These are phyloP conservation scores for Stagonosporopsis chrysanthemi DNA, from an alignment of 2,329 filamentous ascomycete species.

Conservation along the genomic window DNA sequence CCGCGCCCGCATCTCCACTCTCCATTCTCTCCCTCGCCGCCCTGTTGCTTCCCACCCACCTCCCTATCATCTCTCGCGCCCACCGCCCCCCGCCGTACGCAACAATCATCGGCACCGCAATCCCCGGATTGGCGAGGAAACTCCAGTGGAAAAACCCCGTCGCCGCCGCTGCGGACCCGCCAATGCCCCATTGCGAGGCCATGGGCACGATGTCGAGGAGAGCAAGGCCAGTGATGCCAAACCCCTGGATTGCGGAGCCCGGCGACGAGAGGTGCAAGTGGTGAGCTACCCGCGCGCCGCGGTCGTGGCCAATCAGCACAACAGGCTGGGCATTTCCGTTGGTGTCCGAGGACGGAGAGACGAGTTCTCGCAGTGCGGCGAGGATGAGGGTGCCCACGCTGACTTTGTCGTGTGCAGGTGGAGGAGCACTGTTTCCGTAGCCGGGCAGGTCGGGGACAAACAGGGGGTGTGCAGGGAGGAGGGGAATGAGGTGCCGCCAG, in stretches of 20 bases:
- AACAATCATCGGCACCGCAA: slow-evolving; percentile 61
- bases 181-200: slow-evolving; percentile 56
- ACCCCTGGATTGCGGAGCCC: not conserved
- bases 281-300: not conserved
- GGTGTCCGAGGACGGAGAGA: not conserved
- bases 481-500: slow-evolving; percentile 42
- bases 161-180: slow-evolving; percentile 51
- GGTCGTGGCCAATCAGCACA: not conserved
- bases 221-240: not conserved
- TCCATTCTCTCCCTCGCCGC: not conserved
- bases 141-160: slow-evolving; percentile 66
- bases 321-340: not conserved
- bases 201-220: not conserved
- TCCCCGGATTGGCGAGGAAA: slow-evolving; percentile 61
- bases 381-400: not conserved
- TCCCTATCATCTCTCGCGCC: not conserved
- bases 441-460: not conserved
- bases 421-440: not conserved
- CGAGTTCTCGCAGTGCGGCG: not conserved
- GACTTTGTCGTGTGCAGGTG: not conserved
- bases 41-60: not conserved
- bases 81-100: slow-evolving; percentile 47
- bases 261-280: not conserved
- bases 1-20: not conserved
- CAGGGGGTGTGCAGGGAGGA: slow-evolving; percentile 31